phyloP scores from a whole-genome alignment of 1,139 yeast species.

The Protomyces pachydermus region DNA sequence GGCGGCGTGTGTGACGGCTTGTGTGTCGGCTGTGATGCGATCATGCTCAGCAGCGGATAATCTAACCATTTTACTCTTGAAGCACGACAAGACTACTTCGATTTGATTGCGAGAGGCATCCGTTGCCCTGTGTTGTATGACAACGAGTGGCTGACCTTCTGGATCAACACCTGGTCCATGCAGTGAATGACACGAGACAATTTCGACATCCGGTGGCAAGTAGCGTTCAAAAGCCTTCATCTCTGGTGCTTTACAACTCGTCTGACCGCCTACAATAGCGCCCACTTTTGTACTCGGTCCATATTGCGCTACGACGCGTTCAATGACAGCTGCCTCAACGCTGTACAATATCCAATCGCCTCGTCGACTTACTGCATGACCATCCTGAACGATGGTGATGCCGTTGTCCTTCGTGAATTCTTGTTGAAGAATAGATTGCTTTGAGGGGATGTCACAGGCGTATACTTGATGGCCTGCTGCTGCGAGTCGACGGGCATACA shows the following conservation, averaged over 20 bases:
- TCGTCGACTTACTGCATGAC: constrained; percentile 72
- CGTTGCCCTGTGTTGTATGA: constrained; percentile 67
- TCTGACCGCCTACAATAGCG: constrained; percentile 95
- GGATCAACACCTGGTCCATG: constrained; percentile 93
- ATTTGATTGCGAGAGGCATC: constrained; percentile 58
- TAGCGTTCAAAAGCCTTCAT: constrained; percentile 73
- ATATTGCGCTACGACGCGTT: constrained; percentile 61
- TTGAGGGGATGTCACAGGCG: constrained; percentile 81
- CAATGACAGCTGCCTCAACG: constrained; percentile 83
- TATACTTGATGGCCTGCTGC: constrained; percentile 69
- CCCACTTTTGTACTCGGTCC: constrained; percentile 87
- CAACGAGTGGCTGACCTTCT: constrained; percentile 84
- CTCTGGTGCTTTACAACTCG: constrained; percentile 90
- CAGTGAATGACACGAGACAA: constrained; percentile 80
- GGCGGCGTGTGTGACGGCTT: constrained; percentile 97
- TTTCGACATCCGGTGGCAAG: constrained; percentile 72
- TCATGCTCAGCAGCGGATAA: constrained; percentile 84
- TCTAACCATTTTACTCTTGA: constrained; percentile 72
- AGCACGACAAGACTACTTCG: constrained; percentile 59
- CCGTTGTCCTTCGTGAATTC: constrained; percentile 42
- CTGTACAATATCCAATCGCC: constrained; percentile 81
- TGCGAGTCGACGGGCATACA: constrained; percentile 73
- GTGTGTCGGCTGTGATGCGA: constrained; percentile 93
- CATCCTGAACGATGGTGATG: constrained; percentile 61
- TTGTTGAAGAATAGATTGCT: constrained; percentile 47